phyloP scores from a whole-genome alignment of 129 eudicot genomes.

The Deinandra increscens region DNA sequence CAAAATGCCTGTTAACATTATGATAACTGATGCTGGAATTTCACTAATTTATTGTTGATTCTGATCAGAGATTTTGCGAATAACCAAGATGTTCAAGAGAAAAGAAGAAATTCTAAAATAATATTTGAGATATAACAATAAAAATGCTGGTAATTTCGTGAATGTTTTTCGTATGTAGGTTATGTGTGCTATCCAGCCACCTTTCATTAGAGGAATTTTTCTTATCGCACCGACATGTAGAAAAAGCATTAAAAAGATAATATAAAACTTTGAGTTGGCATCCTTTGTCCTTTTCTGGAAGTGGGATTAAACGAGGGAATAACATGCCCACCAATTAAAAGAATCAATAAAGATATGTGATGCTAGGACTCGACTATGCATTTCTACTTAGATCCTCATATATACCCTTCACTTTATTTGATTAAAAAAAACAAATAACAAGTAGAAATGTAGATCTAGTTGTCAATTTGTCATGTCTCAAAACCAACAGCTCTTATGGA shows the following conservation, averaged over 20 bases:
- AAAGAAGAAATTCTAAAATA: constrained; percentile 12
- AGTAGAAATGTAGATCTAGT: constrained; percentile 17
- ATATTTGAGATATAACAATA: constrained; percentile 16
- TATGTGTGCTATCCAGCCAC: constrained; percentile 18
- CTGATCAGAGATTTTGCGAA: constrained; percentile 13
- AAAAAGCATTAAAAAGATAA: constrained; percentile 8
- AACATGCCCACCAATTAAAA: constrained; percentile 30
- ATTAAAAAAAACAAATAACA: constrained; percentile 12
- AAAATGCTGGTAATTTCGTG: constrained; percentile 2
- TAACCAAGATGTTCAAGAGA: constrained; percentile 20
- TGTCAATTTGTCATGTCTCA: constrained; percentile 1
- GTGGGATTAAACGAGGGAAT: constrained; percentile 23
- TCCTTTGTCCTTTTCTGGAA: constrained; percentile 29
- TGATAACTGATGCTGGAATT: constrained; percentile 14
- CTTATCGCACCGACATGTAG: constrained; percentile 27
- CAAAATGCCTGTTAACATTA: constrained; percentile 20
- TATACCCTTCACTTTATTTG: constrained; percentile 2
- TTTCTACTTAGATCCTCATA: constrained; percentile 19
- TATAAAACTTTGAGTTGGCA: constrained; percentile 11
- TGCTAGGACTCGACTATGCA: constrained; percentile 36
- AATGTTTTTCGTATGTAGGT: constrained; percentile 17
- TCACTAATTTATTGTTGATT: constrained; percentile 6
- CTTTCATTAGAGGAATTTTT: constrained; percentile 18
- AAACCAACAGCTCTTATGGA: not conserved
- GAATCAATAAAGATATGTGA: constrained; percentile 19